Conservation (phyloP, 371 early-diverging fungal genomes). For the Cokeromyces recurvatus region DNA sequence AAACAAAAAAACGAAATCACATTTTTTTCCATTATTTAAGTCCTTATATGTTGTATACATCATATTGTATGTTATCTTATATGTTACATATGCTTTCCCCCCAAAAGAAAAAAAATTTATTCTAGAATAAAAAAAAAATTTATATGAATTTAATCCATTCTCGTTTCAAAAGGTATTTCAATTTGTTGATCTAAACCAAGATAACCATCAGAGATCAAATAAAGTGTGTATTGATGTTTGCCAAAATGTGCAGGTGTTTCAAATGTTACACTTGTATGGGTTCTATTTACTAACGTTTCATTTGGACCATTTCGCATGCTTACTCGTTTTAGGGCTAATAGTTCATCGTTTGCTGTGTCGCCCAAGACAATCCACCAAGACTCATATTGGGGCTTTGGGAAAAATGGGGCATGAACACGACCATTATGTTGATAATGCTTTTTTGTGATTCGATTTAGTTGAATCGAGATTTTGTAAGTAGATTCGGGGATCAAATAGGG, state of each 20-base stretch:
- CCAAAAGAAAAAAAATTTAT: too few species aligned
- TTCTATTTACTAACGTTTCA: constrained; percentile 36
- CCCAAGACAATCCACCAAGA: constrained; percentile 88
- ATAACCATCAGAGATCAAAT: constrained; percentile 78
- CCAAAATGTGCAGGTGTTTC: constrained; percentile 66
- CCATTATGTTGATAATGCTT: constrained; percentile 51
- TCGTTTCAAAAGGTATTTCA: constrained; percentile 51
- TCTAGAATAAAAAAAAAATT: too few species aligned
- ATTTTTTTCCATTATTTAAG: too few species aligned
- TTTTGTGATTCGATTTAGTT: constrained; percentile 30
- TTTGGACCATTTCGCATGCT: constrained; percentile 60
- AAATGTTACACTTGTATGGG: constrained; percentile 48
- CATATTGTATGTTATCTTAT: too few species aligned
- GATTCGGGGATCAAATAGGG: constrained; percentile 44
- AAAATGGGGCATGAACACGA: constrained; percentile 66
- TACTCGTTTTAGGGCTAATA: constrained; percentile 75
- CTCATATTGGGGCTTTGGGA: constrained; percentile 89
- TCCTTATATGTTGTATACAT: too few species aligned
- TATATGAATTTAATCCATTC: constrained; percentile 12
- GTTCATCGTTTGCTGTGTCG: constrained; percentile 55
- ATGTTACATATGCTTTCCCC: too few species aligned
- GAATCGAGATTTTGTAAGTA: constrained; percentile 46
- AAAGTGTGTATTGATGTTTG: constrained; percentile 54
- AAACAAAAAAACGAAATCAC: too few species aligned
- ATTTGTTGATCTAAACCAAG: constrained; percentile 71